Evolutionary conservation across 176 grass and related monocot genomes (phyloP), one percentile per base, ranked within the genome.

Genomic region (Carex kokanica): DNA sequence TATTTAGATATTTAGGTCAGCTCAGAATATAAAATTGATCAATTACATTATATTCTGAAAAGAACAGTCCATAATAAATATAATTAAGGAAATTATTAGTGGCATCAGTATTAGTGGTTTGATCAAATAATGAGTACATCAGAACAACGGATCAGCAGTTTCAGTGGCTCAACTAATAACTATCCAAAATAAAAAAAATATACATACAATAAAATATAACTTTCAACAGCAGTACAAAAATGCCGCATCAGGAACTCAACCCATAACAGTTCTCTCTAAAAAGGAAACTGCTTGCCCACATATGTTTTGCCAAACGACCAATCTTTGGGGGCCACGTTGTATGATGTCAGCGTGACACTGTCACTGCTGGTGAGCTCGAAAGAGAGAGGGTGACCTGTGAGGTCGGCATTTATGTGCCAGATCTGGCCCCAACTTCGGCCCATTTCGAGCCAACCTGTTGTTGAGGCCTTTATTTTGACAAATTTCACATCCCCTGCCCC

Each of bases 341-440:
- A 99, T 27, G 78, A 84, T 61, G 96, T 93, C 62, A 99, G 90
- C 0, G 81, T 92, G 43, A 87, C 94, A 79, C 91, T 83, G 10
- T 99, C 91, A 64, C 93, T 92, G 34, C 89, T 89, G 55, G 83
- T 89, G 78, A 99, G 91, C 88, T 99, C 96, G 1, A 99, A 99
- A 0, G 96, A 95, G 40, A 99, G 79, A n/a, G 96, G 90, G 66
- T 95, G 96, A 5, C 91, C 86, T 70, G 57, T 83, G 63, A 99
- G 74, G 70, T 95, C 93, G 11, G 78, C 84, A 81, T 89, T 99
- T 78, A 99, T 95, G 81, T 99, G 96, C 96, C 96, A 99, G 65
- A 91, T 84, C 85, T 99, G 96, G 24, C 96, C 96, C 96, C 93
- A 99, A 60, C 84, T 99, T 45, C 96, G 93, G 59, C 89, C 93